Evolutionary conservation across 2,329 filamentous ascomycete genomes (phyloP).

Genomic region (Clarireedia sp.): DNA sequence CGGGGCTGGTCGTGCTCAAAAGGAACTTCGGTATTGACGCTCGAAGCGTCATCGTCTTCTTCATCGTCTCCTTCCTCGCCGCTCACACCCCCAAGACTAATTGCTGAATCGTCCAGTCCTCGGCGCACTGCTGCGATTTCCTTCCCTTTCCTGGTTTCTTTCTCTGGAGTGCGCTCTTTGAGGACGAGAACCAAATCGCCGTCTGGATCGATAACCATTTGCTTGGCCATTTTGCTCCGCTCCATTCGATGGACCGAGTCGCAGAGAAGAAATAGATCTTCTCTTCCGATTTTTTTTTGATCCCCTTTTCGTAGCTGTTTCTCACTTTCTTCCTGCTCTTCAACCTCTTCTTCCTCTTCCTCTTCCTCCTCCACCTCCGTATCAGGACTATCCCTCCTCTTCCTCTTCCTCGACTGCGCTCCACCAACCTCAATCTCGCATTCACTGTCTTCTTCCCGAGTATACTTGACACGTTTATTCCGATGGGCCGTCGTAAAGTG

Average conservation of each 20-base stretch:
- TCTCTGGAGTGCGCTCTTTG: background rate
- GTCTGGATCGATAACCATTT: conserved; percentile 1
- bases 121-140: background rate
- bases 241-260: background rate
- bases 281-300: background rate
- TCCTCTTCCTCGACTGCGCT: background rate
- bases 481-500: conserved; percentile 1
- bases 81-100: background rate
- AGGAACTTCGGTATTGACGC: no score
- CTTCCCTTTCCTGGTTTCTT: background rate
- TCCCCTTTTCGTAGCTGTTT: background rate
- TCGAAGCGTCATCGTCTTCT: background rate
- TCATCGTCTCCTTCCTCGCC: background rate
- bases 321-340: conserved; percentile 1
- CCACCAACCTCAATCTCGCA: background rate
- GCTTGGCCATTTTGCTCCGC: conserved; percentile 1
- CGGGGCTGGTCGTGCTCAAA: background rate
- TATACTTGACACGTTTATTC: conserved; percentile 1
- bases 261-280: background rate
- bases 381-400: background rate
- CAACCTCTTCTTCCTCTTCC: background rate
- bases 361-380: background rate
- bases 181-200: conserved; percentile 1
- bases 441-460: background rate
- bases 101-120: background rate